Base-by-base conservation (phyloP, 768 basidiomycete genomes). In the Lactifluus echinatus region DNA sequence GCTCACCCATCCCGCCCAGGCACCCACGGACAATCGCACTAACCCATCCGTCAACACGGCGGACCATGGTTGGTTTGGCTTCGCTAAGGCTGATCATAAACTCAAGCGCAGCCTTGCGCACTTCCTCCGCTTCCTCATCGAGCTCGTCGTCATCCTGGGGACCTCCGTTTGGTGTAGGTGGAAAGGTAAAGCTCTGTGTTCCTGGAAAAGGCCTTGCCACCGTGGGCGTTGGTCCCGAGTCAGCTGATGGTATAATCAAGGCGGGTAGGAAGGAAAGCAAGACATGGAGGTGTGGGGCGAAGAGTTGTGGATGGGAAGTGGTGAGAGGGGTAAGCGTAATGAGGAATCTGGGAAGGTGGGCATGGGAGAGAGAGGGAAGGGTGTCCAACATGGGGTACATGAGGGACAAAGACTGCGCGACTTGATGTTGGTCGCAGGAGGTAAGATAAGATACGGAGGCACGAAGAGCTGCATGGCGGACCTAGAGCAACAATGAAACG, bases 51-150 rank as follows among this genome's bases (percentile, higher is more conserved):
- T 78, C 75, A 0, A 82, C 79, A 39, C 81, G 76, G 62, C 77
- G 75, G 7, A 85, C 87, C 80, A 90, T 85, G 4, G 72, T 71
- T 0, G 89, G 83, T 34, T 78, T 75, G 2, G 87, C 80, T 69
- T 94, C 91, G 28, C 79, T 82, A n/a, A 95, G 69, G 12, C 80
- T 82, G 53, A 93, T 75, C 81, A 94, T 85, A 51, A 94, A 81
- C 69, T 94, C 92, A 10, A 93, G 71, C 8, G 89, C 87, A 0
- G 83, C 80, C 51, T 83, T 79, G 10, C 89, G 75, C 29, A 89
- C 75, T 19, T 84, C 83, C 39, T 83, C 79, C 53, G 80, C 77
- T 56, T 87, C 84, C 48, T 92, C 87, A 17, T 79, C 76, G 24
- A 77, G 79, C 17, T 76, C 74, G 4, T 67, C 65, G 40, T 77